Conservation (phyloP, 768 basidiomycete species). For the Lactifluus hygrophoroides region DNA sequence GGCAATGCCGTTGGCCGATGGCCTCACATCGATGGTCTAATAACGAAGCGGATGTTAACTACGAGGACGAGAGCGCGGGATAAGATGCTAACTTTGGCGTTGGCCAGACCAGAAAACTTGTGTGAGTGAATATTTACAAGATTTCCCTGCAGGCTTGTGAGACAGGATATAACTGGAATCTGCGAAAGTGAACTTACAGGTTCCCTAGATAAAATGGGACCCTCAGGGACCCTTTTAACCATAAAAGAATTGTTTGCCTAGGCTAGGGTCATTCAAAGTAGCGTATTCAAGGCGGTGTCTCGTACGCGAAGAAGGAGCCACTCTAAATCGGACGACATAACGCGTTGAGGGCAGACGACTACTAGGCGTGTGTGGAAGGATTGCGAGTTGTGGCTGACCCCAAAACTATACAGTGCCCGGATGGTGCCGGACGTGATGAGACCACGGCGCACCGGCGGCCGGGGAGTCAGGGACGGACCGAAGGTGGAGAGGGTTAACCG, state of each 20-base stretch:
- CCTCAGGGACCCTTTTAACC: slow-evolving; percentile 66
- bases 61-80: background rate
- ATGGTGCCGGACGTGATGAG: background rate
- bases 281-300: slow-evolving; percentile 19
- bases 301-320: slow-evolving; percentile 87
- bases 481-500: no score
- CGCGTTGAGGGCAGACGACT: background rate
- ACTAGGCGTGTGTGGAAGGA: background rate
- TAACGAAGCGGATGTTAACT: background rate
- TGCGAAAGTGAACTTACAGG: slow-evolving; percentile 41
- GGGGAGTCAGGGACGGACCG: background rate
- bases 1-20: slow-evolving; percentile 46
- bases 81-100: slow-evolving; percentile 53
- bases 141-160: slow-evolving; percentile 52
- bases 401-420: slow-evolving; percentile 15
- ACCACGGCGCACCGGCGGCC: no score
- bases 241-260: slow-evolving; percentile 82
- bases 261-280: slow-evolving; percentile 4
- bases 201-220: slow-evolving; percentile 79
- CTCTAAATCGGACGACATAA: slow-evolving; percentile 69
- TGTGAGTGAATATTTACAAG: slow-evolving; percentile 82
- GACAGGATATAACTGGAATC: background rate
- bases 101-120: slow-evolving; percentile 87
- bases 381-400: background rate
- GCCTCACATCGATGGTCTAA: slow-evolving; percentile 60